Evolutionary conservation across 495 filamentous ascomycete genomes (phyloP).

Genomic region (Alectoria sarmentosa): DNA sequence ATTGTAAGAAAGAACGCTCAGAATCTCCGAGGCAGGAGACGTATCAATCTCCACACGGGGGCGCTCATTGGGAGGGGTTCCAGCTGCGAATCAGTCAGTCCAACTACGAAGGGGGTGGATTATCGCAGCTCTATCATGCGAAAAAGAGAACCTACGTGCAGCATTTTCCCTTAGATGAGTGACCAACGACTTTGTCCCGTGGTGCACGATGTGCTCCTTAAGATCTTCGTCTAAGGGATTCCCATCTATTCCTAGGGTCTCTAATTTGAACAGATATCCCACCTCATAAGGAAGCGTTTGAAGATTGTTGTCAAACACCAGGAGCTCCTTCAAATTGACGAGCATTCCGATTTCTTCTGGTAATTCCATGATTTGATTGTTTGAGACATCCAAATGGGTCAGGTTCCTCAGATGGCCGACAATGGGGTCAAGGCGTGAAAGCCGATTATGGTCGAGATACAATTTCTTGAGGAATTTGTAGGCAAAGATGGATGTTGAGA

Average conservation of each 20-base stretch:
- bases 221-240: slow-evolving; percentile 71
- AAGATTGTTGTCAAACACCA: slow-evolving; percentile 85
- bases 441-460: slow-evolving; percentile 85
- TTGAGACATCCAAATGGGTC: slow-evolving; percentile 74
- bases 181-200: slow-evolving; percentile 80
- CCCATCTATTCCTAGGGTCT: slow-evolving; percentile 85
- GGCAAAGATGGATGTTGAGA: slow-evolving; percentile 70
- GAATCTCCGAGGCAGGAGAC: slow-evolving; percentile 46
- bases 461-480: slow-evolving; percentile 84
- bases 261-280: slow-evolving; percentile 76
- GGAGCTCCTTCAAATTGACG: slow-evolving; percentile 69
- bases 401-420: slow-evolving; percentile 77
- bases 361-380: slow-evolving; percentile 75
- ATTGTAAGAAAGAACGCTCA: slow-evolving; percentile 87
- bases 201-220: slow-evolving; percentile 71
- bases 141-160: slow-evolving; percentile 53
- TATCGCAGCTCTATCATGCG: neutral
- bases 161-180: slow-evolving; percentile 72
- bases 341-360: slow-evolving; percentile 96
- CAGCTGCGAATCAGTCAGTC: slow-evolving; percentile 38
- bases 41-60: slow-evolving; percentile 65
- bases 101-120: neutral
- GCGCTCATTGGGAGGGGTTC: slow-evolving; percentile 65
- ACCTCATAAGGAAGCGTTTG: slow-evolving; percentile 75
- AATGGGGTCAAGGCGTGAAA: slow-evolving; percentile 63